phyloP scores from a whole-genome alignment of 768 basidiomycete species.

The Antrodiella citrinella region DNA sequence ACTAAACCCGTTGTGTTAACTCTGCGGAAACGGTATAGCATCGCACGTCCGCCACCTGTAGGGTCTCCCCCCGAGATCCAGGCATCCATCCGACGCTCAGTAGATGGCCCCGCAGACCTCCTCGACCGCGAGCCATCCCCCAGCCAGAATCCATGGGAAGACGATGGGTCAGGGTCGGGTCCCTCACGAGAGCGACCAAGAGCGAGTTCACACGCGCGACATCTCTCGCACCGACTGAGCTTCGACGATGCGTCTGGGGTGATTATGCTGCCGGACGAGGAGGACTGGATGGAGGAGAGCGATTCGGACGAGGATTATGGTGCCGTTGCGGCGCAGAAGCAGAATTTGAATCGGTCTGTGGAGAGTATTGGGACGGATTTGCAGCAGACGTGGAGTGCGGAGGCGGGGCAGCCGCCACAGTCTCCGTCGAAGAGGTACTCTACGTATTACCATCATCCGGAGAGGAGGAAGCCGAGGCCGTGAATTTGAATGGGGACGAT shows the following conservation, averaged over 20 bases:
- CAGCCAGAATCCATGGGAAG: slow-evolving; percentile 50
- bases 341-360: background rate
- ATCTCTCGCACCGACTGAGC: slow-evolving; percentile 56
- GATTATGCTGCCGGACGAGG: slow-evolving; percentile 76
- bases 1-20: slow-evolving; percentile 68
- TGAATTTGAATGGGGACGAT: background rate
- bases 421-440: slow-evolving; percentile 51
- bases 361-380: slow-evolving; percentile 24
- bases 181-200: slow-evolving; percentile 16
- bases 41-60: slow-evolving; percentile 9
- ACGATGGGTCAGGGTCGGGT: slow-evolving; percentile 32
- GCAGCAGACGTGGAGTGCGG: slow-evolving; percentile 34
- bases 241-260: slow-evolving; percentile 85
- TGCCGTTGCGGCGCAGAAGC: background rate
- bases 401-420: slow-evolving; percentile 19
- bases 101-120: background rate
- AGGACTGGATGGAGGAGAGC: slow-evolving; percentile 47
- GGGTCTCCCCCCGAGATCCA: background rate
- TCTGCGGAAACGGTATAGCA: slow-evolving; percentile 63
- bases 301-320: slow-evolving; percentile 38
- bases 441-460: slow-evolving; percentile 85
- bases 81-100: background rate
- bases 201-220: slow-evolving; percentile 14
- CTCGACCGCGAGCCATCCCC: slow-evolving; percentile 5
- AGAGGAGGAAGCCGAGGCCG: slow-evolving; percentile 39